Evolutionary conservation across 1,284 basidiomycete genomes (phyloP), one percentile per base, ranked within the genome.

Genomic region (Meripilus lineatus): DNA sequence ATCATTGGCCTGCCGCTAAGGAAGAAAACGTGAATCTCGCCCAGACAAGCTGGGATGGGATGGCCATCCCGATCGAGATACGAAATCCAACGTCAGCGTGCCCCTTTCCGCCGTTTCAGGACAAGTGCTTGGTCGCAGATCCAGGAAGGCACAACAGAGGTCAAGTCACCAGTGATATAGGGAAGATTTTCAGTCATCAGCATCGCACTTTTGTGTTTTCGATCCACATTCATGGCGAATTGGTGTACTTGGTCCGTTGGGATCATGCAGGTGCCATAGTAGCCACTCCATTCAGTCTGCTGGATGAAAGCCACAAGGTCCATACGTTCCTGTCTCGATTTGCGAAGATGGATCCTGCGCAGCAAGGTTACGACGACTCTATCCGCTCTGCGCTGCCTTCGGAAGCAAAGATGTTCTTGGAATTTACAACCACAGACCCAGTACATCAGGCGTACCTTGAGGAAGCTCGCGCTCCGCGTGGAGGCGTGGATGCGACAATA

Each of bases 221-320:
- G 1, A 32, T 50, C n/a, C 33, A 39, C 11, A 18, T 50, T n/a
- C 33, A 20, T 13, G 42, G 43, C 2, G 38, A 38, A 7, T 11
- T 1, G 1, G 46, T 44, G 1, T 23, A 44, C 24, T 17, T 51
- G 15, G 23, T 44, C 13, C 47, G 40, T 22, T 51, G 42, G 43
- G 50, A 51, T 25, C 43, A 41, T 2, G 37, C 44, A 4, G 47
- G 49, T 20, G 36, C 38, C 32, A 21, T 48, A 13, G 47, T 49
- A 14, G 20, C 50, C n/a, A 39, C 42, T 10, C 33, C 46, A 17
- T 48, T 51, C 33, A 47, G 48, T 32, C 30, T 48, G 15, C 36
- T 20, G 21, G 25, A 39, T 2, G 21, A 42, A 6, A 30, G 35
- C 2, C 18, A 30, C 1, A 2, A 33, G 14, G 28, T 50, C 5